Evolutionary conservation across 192 early-diverging fungal species (phyloP), one percentile per base, ranked within the genome.

Genomic region (Coemansia sp.): DNA sequence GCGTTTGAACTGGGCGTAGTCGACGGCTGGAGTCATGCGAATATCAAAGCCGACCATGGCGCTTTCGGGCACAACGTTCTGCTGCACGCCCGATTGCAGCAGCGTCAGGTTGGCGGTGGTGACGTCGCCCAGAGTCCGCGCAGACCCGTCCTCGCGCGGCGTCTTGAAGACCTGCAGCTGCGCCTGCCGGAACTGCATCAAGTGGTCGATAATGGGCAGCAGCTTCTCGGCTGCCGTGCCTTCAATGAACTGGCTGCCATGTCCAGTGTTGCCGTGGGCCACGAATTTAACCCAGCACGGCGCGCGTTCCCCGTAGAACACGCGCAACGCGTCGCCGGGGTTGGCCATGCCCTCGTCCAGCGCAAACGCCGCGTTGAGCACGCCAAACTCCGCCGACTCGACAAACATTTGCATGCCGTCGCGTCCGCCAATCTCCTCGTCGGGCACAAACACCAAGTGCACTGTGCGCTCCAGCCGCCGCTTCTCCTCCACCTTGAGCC

Each of bases 291-390:
- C 74, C 89, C 90, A 94, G 89, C 92, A 94, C 21, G 84, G 81
- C 41, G 88, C 80, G 8, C 90, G 79, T 68, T 94, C 90, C 40
- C 87, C 90, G 58, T 92, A 90, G 70, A 88, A 94, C 51, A 91
- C 86, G 60, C 86, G 85, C 60, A 88, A 69, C 0, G 53, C 72
- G 30, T 82, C 49, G 14, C 73, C 84, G 17, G 86, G 84, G 32
- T 82, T 85, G 8, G 87, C 86, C 57, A 88, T 85, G 23, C 90
- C 92, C 52, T 94, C 92, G 57, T 94, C 92, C 36, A 94, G 77
- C 5, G 85, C 85, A 70, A 92, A 89, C 17, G 86, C 92, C 22
- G 89, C 80, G 48, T 91, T 88, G 18, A 94, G 81, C 10, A 53
- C 53, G 41, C 64, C 61, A 64, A 90, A 94, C 52, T 85, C 82